Conservation (phyloP, 495 filamentous ascomycete genomes). For the Neurospora sp. region DNA sequence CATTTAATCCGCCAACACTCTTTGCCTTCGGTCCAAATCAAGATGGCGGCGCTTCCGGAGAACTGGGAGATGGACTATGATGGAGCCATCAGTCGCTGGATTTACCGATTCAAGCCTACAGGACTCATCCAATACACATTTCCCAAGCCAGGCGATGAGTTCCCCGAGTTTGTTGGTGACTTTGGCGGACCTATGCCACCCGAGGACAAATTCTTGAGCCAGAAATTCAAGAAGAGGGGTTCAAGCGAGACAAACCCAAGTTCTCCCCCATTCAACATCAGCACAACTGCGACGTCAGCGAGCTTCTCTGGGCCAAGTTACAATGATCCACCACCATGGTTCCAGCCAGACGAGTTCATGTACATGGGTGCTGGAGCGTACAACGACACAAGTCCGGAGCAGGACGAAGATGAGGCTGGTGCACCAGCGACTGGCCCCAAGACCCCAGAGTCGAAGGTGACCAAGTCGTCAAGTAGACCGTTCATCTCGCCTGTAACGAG, state of each 20-base stretch:
- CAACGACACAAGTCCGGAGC: constrained; percentile 24
- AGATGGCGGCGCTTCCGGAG: constrained; percentile 30
- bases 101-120: constrained; percentile 36
- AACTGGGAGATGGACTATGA: constrained; percentile 42
- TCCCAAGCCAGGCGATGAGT: constrained; percentile 40
- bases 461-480: background rate
- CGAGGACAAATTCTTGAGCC: constrained; percentile 26
- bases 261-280: background rate
- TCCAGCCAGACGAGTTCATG: constrained; percentile 33
- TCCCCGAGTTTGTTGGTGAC: constrained; percentile 32
- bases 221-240: constrained; percentile 22
- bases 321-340: constrained; percentile 10
- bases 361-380: constrained; percentile 30
- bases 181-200: constrained; percentile 23
- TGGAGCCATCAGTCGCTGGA: constrained; percentile 29
- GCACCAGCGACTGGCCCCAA: background rate
- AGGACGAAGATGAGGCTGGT: constrained; percentile 23
- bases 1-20: background rate
- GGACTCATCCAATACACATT: constrained; percentile 38
- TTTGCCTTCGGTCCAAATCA: background rate
- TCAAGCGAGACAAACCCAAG: background rate
- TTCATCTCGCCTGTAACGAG: constrained; percentile 13
- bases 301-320: constrained; percentile 2
- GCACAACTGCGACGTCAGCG: background rate
- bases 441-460: background rate